Conservation (phyloP, 306 rosid genomes). For the Datisca glomerata region DNA sequence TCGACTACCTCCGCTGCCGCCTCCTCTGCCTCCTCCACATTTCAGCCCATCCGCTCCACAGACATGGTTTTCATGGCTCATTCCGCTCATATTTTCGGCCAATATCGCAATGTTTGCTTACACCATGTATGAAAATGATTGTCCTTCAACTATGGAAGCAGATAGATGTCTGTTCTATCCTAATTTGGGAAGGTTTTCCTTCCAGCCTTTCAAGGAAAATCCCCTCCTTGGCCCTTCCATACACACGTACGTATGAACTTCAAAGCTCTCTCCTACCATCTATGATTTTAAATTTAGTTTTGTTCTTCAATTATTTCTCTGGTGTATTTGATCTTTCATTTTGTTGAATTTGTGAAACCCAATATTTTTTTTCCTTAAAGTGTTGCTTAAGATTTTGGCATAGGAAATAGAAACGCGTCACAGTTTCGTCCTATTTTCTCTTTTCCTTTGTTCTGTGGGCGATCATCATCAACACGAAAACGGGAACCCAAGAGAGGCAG, state of each 20-base stretch:
- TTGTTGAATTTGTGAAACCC: no score
- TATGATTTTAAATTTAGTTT: no score
- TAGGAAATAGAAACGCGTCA: no score
- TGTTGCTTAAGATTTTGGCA: no score
- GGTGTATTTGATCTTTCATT: no score
- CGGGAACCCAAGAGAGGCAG: no score
- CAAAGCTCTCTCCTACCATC: neutral
- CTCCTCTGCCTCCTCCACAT: constrained; percentile 31
- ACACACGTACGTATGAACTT: constrained; percentile 34
- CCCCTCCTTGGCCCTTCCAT: constrained; percentile 68
- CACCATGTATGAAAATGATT: constrained; percentile 53
- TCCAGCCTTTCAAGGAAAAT: constrained; percentile 60
- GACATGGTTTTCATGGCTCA: constrained; percentile 56
- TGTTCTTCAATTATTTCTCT: no score
- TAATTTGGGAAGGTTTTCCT: constrained; percentile 47
- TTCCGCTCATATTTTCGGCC: constrained; percentile 43
- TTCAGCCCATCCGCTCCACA: constrained; percentile 27
- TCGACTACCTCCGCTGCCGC: constrained; percentile 4
- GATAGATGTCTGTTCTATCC: constrained; percentile 25
- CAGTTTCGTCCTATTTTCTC: no score
- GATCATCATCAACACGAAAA: no score
- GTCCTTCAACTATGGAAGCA: constrained; percentile 24
- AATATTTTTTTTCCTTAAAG: no score
- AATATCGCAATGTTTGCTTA: constrained; percentile 37
- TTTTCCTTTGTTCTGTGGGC: no score